Percentiles rank a stretch among this genome's conserved stretches.
phyloP scores from a whole-genome alignment of 495 filamentous ascomycete genomes.

The Penicillium odoratum region DNA sequence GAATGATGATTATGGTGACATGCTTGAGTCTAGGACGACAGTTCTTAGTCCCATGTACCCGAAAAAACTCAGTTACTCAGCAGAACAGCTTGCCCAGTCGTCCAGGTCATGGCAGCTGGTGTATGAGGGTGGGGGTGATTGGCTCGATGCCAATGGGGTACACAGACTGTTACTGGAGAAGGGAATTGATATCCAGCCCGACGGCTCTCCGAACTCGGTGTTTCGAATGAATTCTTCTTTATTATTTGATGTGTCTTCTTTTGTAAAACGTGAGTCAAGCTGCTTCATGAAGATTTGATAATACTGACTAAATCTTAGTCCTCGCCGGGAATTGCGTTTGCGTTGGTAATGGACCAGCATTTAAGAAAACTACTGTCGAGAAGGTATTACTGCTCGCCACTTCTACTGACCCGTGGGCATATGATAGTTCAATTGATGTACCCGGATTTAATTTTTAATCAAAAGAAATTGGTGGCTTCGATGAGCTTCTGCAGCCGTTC shows the following conservation, averaged over 20 bases:
- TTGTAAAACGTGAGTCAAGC: slow-evolving; percentile 27
- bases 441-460: slow-evolving; percentile 1
- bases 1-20: slow-evolving; percentile 20
- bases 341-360: slow-evolving; percentile 32
- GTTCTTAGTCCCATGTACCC: slow-evolving; percentile 19
- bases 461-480: slow-evolving; percentile 4
- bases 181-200: slow-evolving; percentile 17
- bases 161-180: slow-evolving; percentile 27
- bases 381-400: slow-evolving; percentile 27
- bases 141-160: slow-evolving; percentile 35
- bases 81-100: slow-evolving; percentile 16
- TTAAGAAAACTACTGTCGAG: slow-evolving; percentile 30
- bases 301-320: slow-evolving; percentile 17
- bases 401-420: slow-evolving; percentile 22
- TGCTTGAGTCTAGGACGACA: slow-evolving; percentile 15
- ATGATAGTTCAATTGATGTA: slow-evolving; percentile 2
- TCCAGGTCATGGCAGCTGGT: slow-evolving; percentile 27
- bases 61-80: slow-evolving; percentile 16
- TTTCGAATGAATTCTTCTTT: slow-evolving; percentile 12
- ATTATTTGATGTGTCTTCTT: slow-evolving; percentile 22
- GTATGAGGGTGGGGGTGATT: slow-evolving; percentile 23
- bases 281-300: neutral
- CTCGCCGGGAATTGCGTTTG: slow-evolving; percentile 26
- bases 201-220: slow-evolving; percentile 12
- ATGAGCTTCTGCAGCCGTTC: slow-evolving; percentile 8